phyloP scores from a whole-genome alignment of 495 filamentous ascomycete species.

The Hypoxylon rickii region DNA sequence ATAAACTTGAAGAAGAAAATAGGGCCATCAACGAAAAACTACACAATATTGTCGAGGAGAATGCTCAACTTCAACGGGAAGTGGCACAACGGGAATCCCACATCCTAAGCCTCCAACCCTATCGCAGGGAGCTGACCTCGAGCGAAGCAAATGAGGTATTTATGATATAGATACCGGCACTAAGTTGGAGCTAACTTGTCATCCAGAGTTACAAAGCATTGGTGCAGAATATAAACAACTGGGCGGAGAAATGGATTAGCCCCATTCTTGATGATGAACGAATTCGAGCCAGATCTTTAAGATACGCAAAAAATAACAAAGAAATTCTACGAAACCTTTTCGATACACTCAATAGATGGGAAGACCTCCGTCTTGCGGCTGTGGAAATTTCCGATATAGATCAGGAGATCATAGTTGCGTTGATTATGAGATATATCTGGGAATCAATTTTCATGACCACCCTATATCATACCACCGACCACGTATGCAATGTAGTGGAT shows the following conservation, averaged over 20 bases:
- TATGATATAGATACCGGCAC: neutral
- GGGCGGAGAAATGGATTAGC: constrained; percentile 31
- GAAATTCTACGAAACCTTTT: neutral
- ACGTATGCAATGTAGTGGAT: constrained; percentile 15
- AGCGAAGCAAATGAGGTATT: constrained; percentile 36
- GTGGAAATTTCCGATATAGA: constrained; percentile 34
- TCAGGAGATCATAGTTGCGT: constrained; percentile 39
- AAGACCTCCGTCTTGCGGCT: neutral
- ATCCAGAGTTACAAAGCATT: constrained; percentile 36
- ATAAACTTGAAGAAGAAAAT: too few species aligned
- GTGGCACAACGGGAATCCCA: constrained; percentile 25
- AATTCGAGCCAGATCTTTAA: neutral
- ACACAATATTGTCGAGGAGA: neutral
- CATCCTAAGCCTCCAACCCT: constrained; percentile 43
- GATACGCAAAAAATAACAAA: neutral
- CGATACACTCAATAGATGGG: neutral
- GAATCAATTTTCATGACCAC: constrained; percentile 38
- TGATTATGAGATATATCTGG: constrained; percentile 39
- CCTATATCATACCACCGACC: constrained; percentile 20
- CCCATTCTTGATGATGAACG: neutral
- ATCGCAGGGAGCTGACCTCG: constrained; percentile 34
- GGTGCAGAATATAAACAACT: constrained; percentile 29
- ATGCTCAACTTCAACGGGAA: neutral
- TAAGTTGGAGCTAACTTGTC: neutral
- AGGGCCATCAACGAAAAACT: neutral